Percentiles rank a stretch among this genome's conserved stretches.
Evolutionary conservation across 495 filamentous ascomycete species (phyloP).

Genomic region (Venustampulla echinocandica): DNA sequence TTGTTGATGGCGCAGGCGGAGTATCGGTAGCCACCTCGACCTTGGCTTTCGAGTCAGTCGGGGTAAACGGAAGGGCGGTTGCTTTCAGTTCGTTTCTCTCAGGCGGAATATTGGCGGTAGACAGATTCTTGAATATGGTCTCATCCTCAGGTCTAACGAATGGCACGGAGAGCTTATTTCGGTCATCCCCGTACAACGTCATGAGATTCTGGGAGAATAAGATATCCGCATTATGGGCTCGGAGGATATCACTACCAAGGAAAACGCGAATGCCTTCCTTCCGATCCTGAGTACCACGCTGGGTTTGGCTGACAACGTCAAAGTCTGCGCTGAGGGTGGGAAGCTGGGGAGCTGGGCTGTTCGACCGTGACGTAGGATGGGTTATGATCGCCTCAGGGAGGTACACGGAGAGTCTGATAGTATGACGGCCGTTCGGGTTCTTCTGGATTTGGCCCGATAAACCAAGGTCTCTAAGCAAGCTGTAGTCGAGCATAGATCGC

Average conservation of each 20-base stretch:
- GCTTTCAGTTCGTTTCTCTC: constrained; percentile 41
- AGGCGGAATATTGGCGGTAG: constrained; percentile 44
- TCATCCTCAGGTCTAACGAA: constrained; percentile 92
- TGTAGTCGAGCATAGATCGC: constrained; percentile 65
- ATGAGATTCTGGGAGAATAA: constrained; percentile 86
- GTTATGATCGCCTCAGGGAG: constrained; percentile 84
- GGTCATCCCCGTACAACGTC: constrained; percentile 76
- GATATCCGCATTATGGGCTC: constrained; percentile 82
- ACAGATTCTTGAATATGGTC: constrained; percentile 64
- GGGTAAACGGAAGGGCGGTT: constrained; percentile 28
- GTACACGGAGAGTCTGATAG: constrained; percentile 72
- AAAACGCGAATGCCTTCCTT: constrained; percentile 65
- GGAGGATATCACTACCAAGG: constrained; percentile 78
- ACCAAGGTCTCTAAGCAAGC: constrained; percentile 62
- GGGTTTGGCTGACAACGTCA: constrained; percentile 41
- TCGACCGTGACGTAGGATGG: constrained; percentile 61
- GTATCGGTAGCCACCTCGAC: constrained; percentile 7
- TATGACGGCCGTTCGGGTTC: constrained; percentile 50
- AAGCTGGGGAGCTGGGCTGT: constrained; percentile 67
- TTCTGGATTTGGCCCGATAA: constrained; percentile 57
- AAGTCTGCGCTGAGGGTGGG: constrained; percentile 73
- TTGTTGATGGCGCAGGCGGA: constrained; percentile 4
- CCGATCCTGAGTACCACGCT: constrained; percentile 38
- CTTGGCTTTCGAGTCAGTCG: constrained; percentile 15
- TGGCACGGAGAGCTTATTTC: constrained; percentile 83